Conservation (phyloP, 768 basidiomycete species). For the Boletus rex-veris region DNA sequence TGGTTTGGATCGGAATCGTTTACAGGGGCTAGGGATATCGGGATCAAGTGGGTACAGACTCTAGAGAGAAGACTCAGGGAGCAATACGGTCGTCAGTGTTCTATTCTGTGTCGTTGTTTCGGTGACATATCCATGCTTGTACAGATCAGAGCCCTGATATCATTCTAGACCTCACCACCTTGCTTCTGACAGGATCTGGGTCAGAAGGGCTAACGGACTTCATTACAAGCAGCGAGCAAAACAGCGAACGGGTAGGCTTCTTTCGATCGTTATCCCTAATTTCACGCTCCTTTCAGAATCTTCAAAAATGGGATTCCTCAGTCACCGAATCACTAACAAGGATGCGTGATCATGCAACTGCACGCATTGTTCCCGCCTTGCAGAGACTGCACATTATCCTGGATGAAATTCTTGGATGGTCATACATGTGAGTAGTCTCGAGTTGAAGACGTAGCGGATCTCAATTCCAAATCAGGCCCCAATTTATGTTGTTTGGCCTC, state of each 20-base stretch:
- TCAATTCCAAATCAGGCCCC: constrained; percentile 44
- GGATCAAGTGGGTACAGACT: constrained; percentile 66
- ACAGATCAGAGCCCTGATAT: constrained; percentile 60
- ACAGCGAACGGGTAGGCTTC: constrained; percentile 70
- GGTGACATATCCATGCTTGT: constrained; percentile 12
- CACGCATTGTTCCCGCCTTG: constrained; percentile 66
- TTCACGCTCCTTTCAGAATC: constrained; percentile 46
- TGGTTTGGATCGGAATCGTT: constrained; percentile 72
- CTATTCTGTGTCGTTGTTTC: constrained; percentile 7
- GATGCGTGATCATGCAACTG: constrained; percentile 70
- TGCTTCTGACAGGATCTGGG: constrained; percentile 68
- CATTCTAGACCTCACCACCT: constrained; percentile 65
- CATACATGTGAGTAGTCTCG: constrained; percentile 52
- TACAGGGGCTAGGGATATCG: constrained; percentile 67
- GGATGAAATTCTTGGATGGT: constrained; percentile 79
- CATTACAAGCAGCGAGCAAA: constrained; percentile 72
- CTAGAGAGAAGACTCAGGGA: constrained; percentile 62
- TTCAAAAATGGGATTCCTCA: constrained; percentile 80
- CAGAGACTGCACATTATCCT: constrained; percentile 75
- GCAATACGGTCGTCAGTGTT: constrained; percentile 61
- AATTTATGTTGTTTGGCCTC: constrained; percentile 55
- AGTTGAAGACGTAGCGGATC: constrained; percentile 7
- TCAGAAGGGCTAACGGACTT: constrained; percentile 72
- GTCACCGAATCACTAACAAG: constrained; percentile 67
- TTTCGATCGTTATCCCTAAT: constrained; percentile 7